phyloP scores from a whole-genome alignment of 768 basidiomycete species.

The Trametes meyenii region DNA sequence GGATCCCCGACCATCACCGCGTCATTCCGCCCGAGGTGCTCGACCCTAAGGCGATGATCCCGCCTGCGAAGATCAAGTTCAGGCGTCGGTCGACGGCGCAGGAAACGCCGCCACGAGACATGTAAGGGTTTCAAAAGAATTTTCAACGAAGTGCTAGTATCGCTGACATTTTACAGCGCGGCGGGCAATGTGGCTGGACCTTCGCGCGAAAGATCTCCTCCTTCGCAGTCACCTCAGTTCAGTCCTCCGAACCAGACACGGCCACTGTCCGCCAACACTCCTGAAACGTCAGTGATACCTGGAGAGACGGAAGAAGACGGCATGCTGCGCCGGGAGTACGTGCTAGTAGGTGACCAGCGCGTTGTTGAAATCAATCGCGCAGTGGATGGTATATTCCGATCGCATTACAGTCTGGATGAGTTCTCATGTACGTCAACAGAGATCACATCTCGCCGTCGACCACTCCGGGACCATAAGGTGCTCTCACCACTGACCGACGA shows the following conservation, averaged over 20 bases:
- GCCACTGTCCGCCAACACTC: conserved; percentile 53
- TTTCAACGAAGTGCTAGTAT: neutral
- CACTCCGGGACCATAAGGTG: conserved; percentile 57
- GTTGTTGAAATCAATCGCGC: conserved; percentile 92
- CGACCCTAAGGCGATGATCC: conserved; percentile 79
- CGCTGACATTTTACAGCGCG: neutral
- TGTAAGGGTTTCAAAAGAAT: neutral
- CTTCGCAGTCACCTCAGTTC: conserved; percentile 1
- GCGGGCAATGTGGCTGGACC: conserved; percentile 9
- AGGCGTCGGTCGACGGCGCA: conserved; percentile 37
- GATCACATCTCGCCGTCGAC: conserved; percentile 61
- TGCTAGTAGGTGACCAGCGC: conserved; percentile 86
- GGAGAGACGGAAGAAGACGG: conserved; percentile 87
- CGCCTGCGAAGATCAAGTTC: conserved; percentile 81
- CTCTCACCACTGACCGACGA: conserved; percentile 55
- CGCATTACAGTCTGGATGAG: neutral
- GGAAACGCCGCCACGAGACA: neutral
- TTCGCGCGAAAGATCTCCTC: conserved; percentile 13
- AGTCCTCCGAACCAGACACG: conserved; percentile 21
- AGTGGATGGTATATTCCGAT: conserved; percentile 72
- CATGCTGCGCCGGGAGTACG: conserved; percentile 83
- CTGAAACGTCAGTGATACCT: conserved; percentile 70
- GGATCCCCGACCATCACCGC: conserved; percentile 72
- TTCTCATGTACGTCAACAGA: conserved; percentile 44
- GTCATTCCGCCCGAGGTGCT: conserved; percentile 80